Conservation (phyloP, 345 rosid genomes). For the Melastoma malabathricum region DNA sequence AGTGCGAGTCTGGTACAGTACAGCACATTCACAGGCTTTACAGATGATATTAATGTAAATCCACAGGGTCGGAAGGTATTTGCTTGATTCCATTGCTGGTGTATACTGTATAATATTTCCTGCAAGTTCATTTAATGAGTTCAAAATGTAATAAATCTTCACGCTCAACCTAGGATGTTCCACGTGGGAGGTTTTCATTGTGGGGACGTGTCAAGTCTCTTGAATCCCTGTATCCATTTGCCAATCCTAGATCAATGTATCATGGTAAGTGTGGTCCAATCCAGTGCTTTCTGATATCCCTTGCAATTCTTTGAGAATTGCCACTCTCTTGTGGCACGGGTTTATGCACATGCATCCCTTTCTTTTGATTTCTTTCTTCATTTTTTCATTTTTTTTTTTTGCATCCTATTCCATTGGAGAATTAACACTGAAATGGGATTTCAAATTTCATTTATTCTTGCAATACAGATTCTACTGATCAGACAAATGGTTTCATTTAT, state of each 20-base stretch:
- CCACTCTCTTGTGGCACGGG: background rate
- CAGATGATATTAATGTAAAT: constrained; percentile 30
- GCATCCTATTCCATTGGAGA: background rate
- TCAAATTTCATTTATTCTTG: background rate
- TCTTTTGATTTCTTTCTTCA: too few species aligned
- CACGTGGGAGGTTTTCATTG: constrained; percentile 47
- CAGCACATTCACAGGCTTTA: constrained; percentile 36
- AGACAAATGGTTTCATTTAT: constrained; percentile 61
- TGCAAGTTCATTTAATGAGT: background rate
- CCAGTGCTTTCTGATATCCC: background rate
- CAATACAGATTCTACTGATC: constrained; percentile 42
- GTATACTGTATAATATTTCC: background rate
- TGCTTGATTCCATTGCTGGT: background rate
- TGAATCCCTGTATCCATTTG: constrained; percentile 76
- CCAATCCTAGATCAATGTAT: constrained; percentile 66
- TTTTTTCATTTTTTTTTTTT: background rate
- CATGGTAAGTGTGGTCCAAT: constrained; percentile 42
- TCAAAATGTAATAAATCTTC: constrained; percentile 1
- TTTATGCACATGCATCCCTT: background rate
- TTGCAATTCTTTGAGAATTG: background rate
- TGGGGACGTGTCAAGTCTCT: constrained; percentile 76
- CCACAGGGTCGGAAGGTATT: constrained; percentile 31
- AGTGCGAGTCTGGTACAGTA: constrained; percentile 36
- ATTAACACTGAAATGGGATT: too few species aligned
- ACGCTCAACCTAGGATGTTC: constrained; percentile 28